Evolutionary conservation across 208 protist species (phyloP), one percentile per base, ranked within the genome.

Genomic region (Acanthamoeba lenticulata): DNA sequence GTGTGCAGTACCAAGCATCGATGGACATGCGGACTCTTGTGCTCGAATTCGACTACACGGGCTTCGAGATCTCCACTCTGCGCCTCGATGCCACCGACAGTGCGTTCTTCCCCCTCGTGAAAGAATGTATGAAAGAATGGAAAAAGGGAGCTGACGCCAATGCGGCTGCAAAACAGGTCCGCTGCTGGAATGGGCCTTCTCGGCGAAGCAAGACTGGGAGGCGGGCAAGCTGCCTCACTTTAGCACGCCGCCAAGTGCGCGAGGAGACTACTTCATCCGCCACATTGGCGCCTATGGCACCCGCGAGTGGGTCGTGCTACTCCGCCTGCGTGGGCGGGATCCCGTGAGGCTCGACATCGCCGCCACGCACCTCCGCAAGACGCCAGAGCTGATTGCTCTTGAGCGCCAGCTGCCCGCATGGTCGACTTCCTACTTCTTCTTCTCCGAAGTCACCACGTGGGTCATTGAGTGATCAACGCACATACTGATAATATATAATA

Each of bases 251-350:
- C 77, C 77, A 17, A 36, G 49, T 13, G 52, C 83, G 55, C 29
- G 52, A 2, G 88, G 88, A 6, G 44, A 93, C 65, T 93, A 93
- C 65, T 81, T 93, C 62, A 79, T 93, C 13, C 88, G 88, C 38
- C 88, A 93, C 47, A 60, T 93, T 7, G 88, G 40, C 21, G 88
- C 40, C 11, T 42, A 93, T n/a, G 65, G 65, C 88, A 81, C 65
- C 13, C 57, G 42, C 11, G 44, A 93, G 40, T 93, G 88, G 88
- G 44, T 65, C n/a, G 44, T 93, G n/a, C 21, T 60, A 21, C 88
- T 93, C 17, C 57, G 44, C 1, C 42, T 93, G 44, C 9, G 36
- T 40, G 88, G 88, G 5, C 55, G 38, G 57, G 62, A 93, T 21
- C 62, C 57, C 1, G 88, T 93, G 44, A 38, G 57, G 19, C 65